phyloP scores from a whole-genome alignment of 306 rosid species.

The Dryas alaskensis region DNA sequence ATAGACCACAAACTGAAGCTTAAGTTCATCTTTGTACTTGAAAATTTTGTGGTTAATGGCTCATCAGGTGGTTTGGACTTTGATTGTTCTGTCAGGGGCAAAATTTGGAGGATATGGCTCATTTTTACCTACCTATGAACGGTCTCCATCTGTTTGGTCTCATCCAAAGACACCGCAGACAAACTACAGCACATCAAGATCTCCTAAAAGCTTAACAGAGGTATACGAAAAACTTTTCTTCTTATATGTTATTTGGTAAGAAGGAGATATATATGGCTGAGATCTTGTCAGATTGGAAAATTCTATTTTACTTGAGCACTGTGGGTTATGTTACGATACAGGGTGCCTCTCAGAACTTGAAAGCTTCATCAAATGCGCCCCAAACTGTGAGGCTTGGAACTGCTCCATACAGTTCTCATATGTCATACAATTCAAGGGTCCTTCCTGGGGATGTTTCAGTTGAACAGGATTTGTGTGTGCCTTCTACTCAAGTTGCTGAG shows the following conservation, averaged over 20 bases:
- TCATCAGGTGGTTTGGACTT: conserved; percentile 27
- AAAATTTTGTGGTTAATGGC: conserved; percentile 15
- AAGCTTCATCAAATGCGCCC: conserved; percentile 42
- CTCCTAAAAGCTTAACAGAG: conserved; percentile 45
- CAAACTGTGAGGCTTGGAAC: conserved; percentile 37
- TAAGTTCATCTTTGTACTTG: conserved; percentile 25
- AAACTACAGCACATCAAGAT: conserved; percentile 41
- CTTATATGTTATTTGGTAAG: conserved; percentile 28
- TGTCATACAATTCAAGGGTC: conserved; percentile 31
- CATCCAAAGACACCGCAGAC: conserved; percentile 49
- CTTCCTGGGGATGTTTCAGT: conserved; percentile 36
- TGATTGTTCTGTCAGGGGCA: conserved; percentile 55
- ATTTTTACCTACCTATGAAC: conserved; percentile 59
- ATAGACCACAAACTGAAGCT: conserved; percentile 31
- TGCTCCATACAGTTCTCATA: conserved; percentile 30
- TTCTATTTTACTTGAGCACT: conserved; percentile 37
- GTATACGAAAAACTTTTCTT: conserved; percentile 33
- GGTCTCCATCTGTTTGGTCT: conserved; percentile 34
- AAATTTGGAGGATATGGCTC: conserved; percentile 75
- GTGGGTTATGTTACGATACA: conserved; percentile 45
- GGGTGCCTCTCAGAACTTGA: conserved; percentile 51
- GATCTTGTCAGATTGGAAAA: conserved; percentile 29
- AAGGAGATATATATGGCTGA: conserved; percentile 28
- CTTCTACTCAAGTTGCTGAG: conserved; percentile 39
- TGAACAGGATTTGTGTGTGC: conserved; percentile 32